These are phyloP conservation scores for Acer campestre DNA, from an alignment of 345 rosid genomes.

Conservation along the genomic window DNA sequence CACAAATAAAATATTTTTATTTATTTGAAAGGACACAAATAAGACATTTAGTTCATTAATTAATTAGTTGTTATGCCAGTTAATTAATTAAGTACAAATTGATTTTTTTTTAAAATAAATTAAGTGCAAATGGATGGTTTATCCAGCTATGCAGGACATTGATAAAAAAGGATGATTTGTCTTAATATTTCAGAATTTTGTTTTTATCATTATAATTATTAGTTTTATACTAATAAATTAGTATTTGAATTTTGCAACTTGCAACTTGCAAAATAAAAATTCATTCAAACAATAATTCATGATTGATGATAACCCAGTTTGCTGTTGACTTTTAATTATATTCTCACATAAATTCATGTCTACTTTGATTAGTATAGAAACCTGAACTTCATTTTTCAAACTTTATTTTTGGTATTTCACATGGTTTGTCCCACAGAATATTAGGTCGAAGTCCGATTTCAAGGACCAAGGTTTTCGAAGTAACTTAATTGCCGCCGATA, in stretches of 20 bases:
- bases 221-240: neutral
- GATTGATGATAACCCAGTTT: neutral
- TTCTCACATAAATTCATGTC: neutral
- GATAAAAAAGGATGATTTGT: neutral
- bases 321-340: neutral
- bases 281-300: too few species aligned
- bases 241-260: neutral
- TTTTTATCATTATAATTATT: neutral
- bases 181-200: neutral
- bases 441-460: neutral
- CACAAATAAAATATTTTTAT: too few species aligned
- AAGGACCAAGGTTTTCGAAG: neutral
- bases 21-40: neutral
- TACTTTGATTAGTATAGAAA: neutral
- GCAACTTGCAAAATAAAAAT: neutral
- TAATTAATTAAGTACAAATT: too few species aligned
- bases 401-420: neutral
- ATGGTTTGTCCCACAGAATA: too few species aligned
- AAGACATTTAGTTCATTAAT: neutral
- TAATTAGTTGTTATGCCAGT: neutral
- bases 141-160: neutral
- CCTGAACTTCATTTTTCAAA: neutral
- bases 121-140: constrained; percentile 1
- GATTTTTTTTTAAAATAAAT: neutral
- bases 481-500: neutral